These are phyloP conservation scores for Mercurialis annua DNA, from an alignment of 345 rosid genomes.

Conservation along the genomic window DNA sequence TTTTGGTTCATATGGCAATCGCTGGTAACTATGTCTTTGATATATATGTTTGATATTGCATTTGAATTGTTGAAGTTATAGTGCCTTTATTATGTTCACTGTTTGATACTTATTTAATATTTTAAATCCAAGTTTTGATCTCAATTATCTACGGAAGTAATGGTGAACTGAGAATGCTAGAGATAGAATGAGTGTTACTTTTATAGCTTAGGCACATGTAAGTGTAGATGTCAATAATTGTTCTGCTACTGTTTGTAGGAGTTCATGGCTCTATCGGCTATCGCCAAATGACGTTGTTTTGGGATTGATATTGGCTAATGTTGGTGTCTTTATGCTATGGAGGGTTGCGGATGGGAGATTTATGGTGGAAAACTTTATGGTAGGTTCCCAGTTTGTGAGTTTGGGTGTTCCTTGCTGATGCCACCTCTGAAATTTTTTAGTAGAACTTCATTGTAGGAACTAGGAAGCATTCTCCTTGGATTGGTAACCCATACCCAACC, in stretches of 20 bases:
- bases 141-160: neutral
- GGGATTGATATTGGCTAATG: constrained; percentile 62
- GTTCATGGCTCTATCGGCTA: constrained; percentile 46
- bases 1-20: constrained; percentile 30
- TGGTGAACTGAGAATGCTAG: constrained; percentile 10
- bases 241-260: constrained; percentile 48
- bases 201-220: neutral
- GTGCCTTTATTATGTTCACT: neutral
- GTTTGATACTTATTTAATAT: neutral
- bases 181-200: neutral
- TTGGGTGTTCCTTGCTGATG: constrained; percentile 3
- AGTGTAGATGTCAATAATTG: constrained; percentile 14
- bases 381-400: constrained; percentile 33
- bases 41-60: neutral
- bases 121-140: neutral
- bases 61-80: too few relatives aligned
- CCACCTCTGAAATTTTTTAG: constrained; percentile 2
- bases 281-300: constrained; percentile 47
- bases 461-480: constrained; percentile 6
- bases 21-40: constrained; percentile 31
- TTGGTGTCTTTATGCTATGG: constrained; percentile 73
- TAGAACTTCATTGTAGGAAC: neutral
- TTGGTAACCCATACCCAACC: neutral
- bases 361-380: constrained; percentile 80
- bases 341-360: constrained; percentile 47